phyloP scores from a whole-genome alignment of 345 rosid species.

The Boechera divaricarpa region DNA sequence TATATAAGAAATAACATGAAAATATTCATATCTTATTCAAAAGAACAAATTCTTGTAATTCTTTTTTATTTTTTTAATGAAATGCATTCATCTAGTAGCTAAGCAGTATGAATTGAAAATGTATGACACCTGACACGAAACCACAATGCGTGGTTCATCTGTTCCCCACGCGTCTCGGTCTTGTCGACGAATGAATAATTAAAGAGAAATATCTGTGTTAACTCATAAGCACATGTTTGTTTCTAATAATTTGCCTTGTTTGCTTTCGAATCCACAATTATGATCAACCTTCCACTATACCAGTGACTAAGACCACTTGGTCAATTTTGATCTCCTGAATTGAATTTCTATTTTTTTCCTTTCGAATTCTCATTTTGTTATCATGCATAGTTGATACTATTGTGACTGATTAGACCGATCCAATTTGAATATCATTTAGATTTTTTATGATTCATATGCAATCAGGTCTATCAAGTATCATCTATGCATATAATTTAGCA shows the following conservation, averaged over 20 bases:
- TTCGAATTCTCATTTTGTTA: background rate
- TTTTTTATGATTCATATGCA: constrained; percentile 2
- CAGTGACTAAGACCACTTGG: constrained; percentile 21
- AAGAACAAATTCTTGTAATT: background rate
- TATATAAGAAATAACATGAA: background rate
- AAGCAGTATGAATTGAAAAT: constrained; percentile 16
- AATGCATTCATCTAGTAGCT: constrained; percentile 3
- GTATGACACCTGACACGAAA: constrained; percentile 30
- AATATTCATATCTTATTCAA: background rate
- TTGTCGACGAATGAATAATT: background rate
- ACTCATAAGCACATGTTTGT: constrained; percentile 33
- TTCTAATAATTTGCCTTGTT: constrained; percentile 26
- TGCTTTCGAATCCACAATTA: constrained; percentile 21
- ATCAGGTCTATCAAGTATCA: background rate
- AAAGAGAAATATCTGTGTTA: constrained; percentile 7
- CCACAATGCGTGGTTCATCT: constrained; percentile 27
- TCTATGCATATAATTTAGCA: background rate
- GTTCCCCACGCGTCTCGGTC: constrained; percentile 40
- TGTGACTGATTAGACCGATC: background rate
- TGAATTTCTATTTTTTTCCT: background rate
- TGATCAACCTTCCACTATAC: constrained; percentile 30
- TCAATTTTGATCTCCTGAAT: constrained; percentile 28
- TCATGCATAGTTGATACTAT: background rate
- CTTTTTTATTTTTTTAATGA: background rate
- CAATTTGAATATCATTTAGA: constrained; percentile 6